Evolutionary conservation across 306 rosid species (phyloP), one percentile per base, ranked within the genome.

Genomic region (Cucumis hystrix): DNA sequence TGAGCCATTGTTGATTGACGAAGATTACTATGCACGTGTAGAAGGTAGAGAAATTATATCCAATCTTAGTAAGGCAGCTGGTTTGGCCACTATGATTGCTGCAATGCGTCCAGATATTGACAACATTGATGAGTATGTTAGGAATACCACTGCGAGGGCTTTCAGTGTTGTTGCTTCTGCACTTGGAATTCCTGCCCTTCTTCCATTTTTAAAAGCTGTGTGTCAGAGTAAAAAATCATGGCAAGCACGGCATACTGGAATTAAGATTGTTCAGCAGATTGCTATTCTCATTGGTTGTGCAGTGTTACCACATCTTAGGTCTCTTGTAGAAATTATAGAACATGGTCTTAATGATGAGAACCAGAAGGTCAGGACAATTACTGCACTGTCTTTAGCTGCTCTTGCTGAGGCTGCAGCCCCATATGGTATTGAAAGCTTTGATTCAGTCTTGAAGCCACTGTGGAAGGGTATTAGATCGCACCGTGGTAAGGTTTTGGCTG

Each of bases 31-130:
- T 85, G 98, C 98, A 1, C 96, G 98, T 76, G 98, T 94, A 52
- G 97, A 90, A 73, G 97, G 98, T 49, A 89, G 98, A 79, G 98
- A 94, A 81, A 94, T 94, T 25, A 94, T 94, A 15, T 94, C 98
- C 33, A 94, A 94, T 83, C 94, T 94, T 33, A 94, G 98, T 85
- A 94, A 94, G 85, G 98, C 98, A 18, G 98, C 98, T 81, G 98
- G 98, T 39, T 80, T 94, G 87, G 98, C 98, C 75, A 93, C 98
- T 43, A 93, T 93, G 98, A 93, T 93, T 80, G 98, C 98, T 47
- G 97, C 98, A 17, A 93, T 93, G 98, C 89, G 98, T 74, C 97
- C 97, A 6, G 98, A 93, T 82, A 93, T 93, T n/a, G 98, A 93
- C 79, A 94, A 94, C 81, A 91, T 91, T 6, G 97, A 91, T 81